These are phyloP conservation scores for Purshia tridentata DNA, from an alignment of 306 rosid genomes.

Conservation along the genomic window DNA sequence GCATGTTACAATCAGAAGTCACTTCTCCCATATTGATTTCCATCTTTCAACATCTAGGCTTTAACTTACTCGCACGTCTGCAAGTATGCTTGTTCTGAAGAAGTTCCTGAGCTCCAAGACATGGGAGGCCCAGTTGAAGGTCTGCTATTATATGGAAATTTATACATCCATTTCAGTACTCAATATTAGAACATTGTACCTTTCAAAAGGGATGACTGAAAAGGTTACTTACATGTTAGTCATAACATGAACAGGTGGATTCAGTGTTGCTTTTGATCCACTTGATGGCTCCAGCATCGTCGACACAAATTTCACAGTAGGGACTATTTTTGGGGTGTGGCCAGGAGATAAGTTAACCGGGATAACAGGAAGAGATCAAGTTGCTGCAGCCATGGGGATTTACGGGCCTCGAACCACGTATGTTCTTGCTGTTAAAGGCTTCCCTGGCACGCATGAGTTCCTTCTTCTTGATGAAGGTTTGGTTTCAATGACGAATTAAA, in stretches of 20 bases:
- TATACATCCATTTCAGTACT: not conserved
- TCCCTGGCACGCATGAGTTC: conserved; percentile 94
- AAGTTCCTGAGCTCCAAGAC: conserved; percentile 94
- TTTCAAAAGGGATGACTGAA: not conserved
- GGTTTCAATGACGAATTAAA: not conserved
- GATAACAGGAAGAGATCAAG: conserved; percentile 89
- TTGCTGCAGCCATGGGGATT: conserved; percentile 98
- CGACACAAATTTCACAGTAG: conserved; percentile 97
- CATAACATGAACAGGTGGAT: conserved; percentile 65
- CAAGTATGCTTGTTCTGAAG: conserved; percentile 98
- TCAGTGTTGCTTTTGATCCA: conserved; percentile 98
- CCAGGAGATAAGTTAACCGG: conserved; percentile 96
- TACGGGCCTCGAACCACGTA: conserved; percentile 96
- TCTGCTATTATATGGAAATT: conserved; percentile 18
- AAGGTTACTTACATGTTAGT: conserved; percentile 16
- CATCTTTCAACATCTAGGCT: conserved; percentile 49
- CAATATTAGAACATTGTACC: not conserved
- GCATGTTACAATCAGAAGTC: not conserved
- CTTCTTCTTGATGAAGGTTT: conserved; percentile 95
- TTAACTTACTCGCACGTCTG: conserved; percentile 84
- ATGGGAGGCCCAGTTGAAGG: conserved; percentile 99
- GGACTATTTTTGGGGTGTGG: conserved; percentile 98
- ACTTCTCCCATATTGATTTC: not conserved
- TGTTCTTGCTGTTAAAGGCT: conserved; percentile 80
- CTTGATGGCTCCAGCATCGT: conserved; percentile 98